phyloP scores from a whole-genome alignment of 75 land plant species.

The Gnetum montanum region DNA sequence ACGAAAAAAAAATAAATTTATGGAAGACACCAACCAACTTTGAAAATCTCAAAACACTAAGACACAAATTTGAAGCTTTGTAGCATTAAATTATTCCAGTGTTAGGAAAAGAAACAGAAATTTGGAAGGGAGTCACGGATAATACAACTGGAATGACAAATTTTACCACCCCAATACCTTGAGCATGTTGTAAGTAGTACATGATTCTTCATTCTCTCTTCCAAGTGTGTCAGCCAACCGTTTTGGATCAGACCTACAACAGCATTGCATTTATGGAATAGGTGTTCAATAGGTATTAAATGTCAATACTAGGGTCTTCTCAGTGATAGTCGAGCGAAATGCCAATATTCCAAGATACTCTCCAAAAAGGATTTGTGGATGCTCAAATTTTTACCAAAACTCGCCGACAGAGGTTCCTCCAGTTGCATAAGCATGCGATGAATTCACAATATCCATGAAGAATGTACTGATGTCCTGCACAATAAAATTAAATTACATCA shows the following conservation, averaged over 20 bases:
- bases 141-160: background rate
- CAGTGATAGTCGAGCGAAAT: too few relatives aligned
- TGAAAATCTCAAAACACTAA: too few relatives aligned
- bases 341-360: too few relatives aligned
- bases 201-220: constrained; percentile 84
- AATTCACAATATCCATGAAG: constrained; percentile 79
- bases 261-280: background rate
- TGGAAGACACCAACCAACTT: too few relatives aligned
- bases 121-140: too few relatives aligned
- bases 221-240: constrained; percentile 49
- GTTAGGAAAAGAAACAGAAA: too few relatives aligned
- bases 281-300: too few relatives aligned
- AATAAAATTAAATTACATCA: too few relatives aligned
- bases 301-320: too few relatives aligned
- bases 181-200: constrained; percentile 98
- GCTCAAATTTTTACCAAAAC: constrained; percentile 72
- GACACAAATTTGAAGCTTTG: too few relatives aligned
- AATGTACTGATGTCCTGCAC: constrained; percentile 66
- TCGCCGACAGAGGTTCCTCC: constrained; percentile 86
- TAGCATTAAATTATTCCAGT: too few relatives aligned
- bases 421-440: constrained; percentile 87
- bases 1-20: background rate
- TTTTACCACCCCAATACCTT: constrained; percentile 34
- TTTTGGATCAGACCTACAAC: constrained; percentile 70
- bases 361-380: too few relatives aligned